Conservation (phyloP, 208 protist species). For the Leishmania major region DNA sequence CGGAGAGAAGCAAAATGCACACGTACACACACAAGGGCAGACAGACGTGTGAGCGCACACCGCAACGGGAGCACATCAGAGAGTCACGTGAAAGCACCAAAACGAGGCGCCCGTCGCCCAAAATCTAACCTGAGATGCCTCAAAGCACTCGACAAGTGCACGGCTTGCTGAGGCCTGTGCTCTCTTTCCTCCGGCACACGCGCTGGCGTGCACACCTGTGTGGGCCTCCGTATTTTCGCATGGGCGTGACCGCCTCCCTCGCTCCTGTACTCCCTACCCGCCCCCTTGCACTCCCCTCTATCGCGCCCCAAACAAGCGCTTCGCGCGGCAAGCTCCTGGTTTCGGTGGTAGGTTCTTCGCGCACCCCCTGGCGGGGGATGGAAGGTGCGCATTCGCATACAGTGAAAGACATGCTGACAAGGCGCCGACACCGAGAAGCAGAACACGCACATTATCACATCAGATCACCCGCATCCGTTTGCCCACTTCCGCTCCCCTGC, state of each 20-base stretch:
- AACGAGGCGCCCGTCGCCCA: neutral
- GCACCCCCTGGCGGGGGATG: neutral
- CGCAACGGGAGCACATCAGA: neutral
- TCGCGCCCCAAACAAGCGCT: neutral
- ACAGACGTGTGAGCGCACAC: no score
- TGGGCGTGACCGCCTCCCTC: neutral
- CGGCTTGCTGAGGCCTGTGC: neutral
- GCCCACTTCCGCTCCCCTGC: neutral
- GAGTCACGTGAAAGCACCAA: neutral
- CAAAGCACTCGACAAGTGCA: neutral
- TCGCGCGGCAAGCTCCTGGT: neutral
- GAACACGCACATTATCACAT: slow-evolving; percentile 2
- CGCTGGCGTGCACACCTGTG: neutral
- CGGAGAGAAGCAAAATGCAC: neutral
- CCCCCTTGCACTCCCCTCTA: no score
- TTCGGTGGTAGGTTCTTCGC: neutral
- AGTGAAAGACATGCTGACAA: neutral
- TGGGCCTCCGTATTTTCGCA: neutral
- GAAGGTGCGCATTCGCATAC: neutral
- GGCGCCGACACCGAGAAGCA: neutral
- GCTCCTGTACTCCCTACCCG: no score
- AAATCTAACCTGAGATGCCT: neutral
- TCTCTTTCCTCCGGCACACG: neutral
- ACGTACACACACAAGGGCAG: neutral
- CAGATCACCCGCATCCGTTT: neutral